A percentile compares a stretch with the other conserved stretches of the same genome.
Evolutionary conservation across 164 flowering plant species (phyloP).

Genomic region (Magnolia officinalis): DNA sequence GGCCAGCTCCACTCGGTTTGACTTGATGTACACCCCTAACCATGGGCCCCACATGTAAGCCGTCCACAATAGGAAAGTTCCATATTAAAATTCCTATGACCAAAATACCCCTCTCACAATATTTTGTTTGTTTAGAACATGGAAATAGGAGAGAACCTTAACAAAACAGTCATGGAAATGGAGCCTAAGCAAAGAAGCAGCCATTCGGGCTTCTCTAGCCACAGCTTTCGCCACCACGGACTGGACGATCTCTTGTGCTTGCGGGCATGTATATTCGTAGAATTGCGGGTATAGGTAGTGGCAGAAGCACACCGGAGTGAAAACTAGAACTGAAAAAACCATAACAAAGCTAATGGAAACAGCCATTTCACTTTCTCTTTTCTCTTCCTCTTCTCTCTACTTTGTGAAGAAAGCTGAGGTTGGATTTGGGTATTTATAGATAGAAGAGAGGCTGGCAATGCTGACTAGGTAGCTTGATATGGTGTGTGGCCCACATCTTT

Average conservation of each 20-base stretch:
- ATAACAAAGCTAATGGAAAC: conserved; percentile 26
- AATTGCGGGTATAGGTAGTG: conserved; percentile 71
- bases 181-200: conserved; percentile 88
- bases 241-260: conserved; percentile 62
- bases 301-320: conserved; percentile 49
- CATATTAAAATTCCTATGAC: no score
- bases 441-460: background rate
- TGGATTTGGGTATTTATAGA: conserved; percentile 15
- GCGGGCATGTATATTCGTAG: conserved; percentile 77
- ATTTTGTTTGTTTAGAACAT: no score
- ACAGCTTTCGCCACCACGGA: conserved; percentile 71
- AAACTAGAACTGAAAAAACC: conserved; percentile 33
- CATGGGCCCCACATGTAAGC: no score
- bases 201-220: conserved; percentile 74
- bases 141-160: conserved; percentile 39
- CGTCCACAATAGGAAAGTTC: no score
- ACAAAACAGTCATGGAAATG: conserved; percentile 98
- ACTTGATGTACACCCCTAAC: no score
- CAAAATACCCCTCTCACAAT: no score
- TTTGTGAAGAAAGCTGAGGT: conserved; percentile 13
- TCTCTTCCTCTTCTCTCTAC: background rate
- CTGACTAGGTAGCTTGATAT: background rate
- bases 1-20: no score
- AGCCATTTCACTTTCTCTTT: conserved; percentile 35
- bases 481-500: background rate